phyloP scores from a whole-genome alignment of 2,329 filamentous ascomycete genomes.

The Colletotrichum zoysiae region DNA sequence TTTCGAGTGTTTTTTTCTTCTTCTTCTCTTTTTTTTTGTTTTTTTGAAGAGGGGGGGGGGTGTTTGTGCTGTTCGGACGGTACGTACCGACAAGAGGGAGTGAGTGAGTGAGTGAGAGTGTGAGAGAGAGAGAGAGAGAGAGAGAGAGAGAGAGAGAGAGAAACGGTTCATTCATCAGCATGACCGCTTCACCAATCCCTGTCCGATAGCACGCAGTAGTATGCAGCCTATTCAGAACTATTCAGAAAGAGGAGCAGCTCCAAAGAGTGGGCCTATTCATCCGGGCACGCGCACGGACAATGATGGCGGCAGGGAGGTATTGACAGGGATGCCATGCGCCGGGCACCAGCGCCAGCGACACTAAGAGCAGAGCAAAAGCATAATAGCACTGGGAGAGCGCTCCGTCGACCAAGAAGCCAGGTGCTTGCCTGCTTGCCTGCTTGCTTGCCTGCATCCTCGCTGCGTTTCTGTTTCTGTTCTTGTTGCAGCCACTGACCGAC shows the following conservation, averaged over 20 bases:
- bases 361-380: conserved; percentile 8
- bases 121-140: no score
- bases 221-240: conserved; percentile 29
- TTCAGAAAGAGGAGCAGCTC: conserved; percentile 24
- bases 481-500: conserved; percentile 1
- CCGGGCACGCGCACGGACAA: conserved; percentile 30
- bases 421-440: background rate
- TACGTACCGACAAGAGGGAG: background rate
- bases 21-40: background rate
- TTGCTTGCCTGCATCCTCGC: background rate
- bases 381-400: background rate
- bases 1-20: background rate
- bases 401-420: background rate
- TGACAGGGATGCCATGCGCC: conserved; percentile 20
- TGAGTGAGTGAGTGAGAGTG: no score
- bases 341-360: conserved; percentile 1
- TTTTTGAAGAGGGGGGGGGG: no score
- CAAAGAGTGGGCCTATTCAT: conserved; percentile 13
- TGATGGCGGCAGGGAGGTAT: conserved; percentile 18
- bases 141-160: background rate
- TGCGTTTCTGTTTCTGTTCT: background rate
- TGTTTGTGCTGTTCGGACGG: background rate
- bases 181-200: conserved; percentile 19
- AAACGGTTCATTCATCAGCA: conserved; percentile 21
- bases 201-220: conserved; percentile 11